phyloP scores from a whole-genome alignment of 441 rosid genomes.

The Aleurites moluccanus region DNA sequence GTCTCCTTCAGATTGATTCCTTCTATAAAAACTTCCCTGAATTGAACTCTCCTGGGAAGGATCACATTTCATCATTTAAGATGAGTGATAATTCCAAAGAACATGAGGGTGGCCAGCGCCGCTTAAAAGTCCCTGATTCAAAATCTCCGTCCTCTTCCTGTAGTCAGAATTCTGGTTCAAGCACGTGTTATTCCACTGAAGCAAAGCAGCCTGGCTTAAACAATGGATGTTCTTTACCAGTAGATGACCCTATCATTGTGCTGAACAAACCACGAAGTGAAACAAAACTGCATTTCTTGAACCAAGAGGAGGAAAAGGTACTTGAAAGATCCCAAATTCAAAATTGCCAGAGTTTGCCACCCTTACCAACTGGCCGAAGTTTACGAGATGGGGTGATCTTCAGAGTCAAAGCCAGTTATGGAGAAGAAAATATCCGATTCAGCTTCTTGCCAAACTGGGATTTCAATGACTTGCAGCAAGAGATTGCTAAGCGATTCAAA shows the following conservation, averaged over 20 bases:
- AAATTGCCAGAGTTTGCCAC: conserved; percentile 32
- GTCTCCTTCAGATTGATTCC: conserved; percentile 44
- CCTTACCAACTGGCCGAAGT: conserved; percentile 28
- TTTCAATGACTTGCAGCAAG: conserved; percentile 60
- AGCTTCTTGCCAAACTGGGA: conserved; percentile 59
- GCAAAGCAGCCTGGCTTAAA: conserved; percentile 26
- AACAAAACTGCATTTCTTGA: conserved; percentile 40
- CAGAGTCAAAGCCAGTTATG: conserved; percentile 58
- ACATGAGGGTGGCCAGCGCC: conserved; percentile 21
- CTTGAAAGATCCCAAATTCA: conserved; percentile 43
- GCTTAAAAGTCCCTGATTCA: conserved; percentile 15
- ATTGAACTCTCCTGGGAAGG: conserved; percentile 31
- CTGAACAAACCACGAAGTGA: conserved; percentile 43
- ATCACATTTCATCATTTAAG: conserved; percentile 22
- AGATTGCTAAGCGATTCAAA: conserved; percentile 43
- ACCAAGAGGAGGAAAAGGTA: conserved; percentile 44
- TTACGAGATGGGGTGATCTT: conserved; percentile 23
- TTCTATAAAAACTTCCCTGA: conserved; percentile 50
- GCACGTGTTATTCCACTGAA: conserved; percentile 40
- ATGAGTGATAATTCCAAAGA: conserved; percentile 13
- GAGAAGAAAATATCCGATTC: conserved; percentile 64
- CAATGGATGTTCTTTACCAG: conserved; percentile 30
- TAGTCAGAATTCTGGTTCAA: conserved; percentile 45
- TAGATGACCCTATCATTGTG: conserved; percentile 34
- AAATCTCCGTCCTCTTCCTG: conserved; percentile 38